These are phyloP conservation scores for Jaminaea rosea DNA, from an alignment of 1,284 basidiomycete species.

Conservation along the genomic window DNA sequence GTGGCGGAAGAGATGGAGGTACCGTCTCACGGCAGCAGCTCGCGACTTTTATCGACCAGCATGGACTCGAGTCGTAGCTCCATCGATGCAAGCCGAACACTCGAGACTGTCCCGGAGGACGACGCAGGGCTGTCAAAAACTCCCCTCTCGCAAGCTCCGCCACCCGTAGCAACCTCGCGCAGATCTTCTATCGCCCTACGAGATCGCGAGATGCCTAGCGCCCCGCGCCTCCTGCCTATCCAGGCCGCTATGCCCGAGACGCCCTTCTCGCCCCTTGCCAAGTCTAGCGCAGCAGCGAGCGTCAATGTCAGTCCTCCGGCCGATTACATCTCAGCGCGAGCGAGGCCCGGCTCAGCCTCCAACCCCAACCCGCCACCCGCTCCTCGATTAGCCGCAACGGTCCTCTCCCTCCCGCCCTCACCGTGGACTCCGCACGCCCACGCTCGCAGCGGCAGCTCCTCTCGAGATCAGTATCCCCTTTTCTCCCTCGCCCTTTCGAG, in stretches of 20 bases:
- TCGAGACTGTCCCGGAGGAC: background rate
- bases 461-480: conserved; percentile 12
- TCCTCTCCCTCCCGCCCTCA: conserved; percentile 32
- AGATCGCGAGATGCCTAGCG: conserved; percentile 15
- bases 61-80: too few relatives aligned
- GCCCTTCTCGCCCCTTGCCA: conserved; percentile 23
- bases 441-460: conserved; percentile 18
- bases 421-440: conserved; percentile 27
- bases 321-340: conserved; percentile 17
- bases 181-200: too few relatives aligned
- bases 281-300: too few relatives aligned
- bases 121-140: too few relatives aligned
- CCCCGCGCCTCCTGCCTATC: conserved; percentile 26
- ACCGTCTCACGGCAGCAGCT: too few relatives aligned
- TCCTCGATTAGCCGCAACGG: too few relatives aligned
- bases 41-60: too few relatives aligned
- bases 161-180: too few relatives aligned
- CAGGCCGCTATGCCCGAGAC: conserved; percentile 22
- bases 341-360: background rate
- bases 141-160: too few relatives aligned
- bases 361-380: conserved; percentile 22
- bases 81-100: too few relatives aligned
- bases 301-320: conserved; percentile 12
- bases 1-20: too few relatives aligned
- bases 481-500: conserved; percentile 1